Conservation (phyloP, 2,329 filamentous ascomycete genomes). For the Bertia moriformis region DNA sequence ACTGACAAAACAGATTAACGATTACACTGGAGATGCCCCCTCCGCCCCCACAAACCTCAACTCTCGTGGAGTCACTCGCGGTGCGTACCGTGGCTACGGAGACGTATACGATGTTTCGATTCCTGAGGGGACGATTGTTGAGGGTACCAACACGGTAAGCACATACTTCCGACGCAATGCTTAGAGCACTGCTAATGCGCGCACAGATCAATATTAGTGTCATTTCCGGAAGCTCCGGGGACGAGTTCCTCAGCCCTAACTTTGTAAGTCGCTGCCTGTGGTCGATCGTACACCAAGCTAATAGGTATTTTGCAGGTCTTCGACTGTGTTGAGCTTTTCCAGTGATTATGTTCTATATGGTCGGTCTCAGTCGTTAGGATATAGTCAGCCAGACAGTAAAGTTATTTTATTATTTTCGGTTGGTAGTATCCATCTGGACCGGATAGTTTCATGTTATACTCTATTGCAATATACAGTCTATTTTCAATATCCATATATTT, state of each 20-base stretch:
- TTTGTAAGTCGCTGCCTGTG: slow-evolving; percentile 18
- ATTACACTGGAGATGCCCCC: slow-evolving; percentile 30
- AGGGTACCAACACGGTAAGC: slow-evolving; percentile 39
- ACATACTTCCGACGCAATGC: slow-evolving; percentile 7
- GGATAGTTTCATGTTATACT: no score
- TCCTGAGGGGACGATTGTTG: slow-evolving; percentile 39
- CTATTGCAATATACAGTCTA: no score
- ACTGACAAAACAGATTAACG: slow-evolving; percentile 39
- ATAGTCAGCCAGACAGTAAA: no score
- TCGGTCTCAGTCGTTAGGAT: neutral
- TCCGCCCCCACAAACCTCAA: slow-evolving; percentile 46
- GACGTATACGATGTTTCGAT: slow-evolving; percentile 51
- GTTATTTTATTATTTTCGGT: no score
- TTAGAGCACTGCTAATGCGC: neutral
- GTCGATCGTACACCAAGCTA: neutral
- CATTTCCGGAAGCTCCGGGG: slow-evolving; percentile 41
- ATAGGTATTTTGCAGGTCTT: slow-evolving; percentile 9
- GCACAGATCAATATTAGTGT: slow-evolving; percentile 35
- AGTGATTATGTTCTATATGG: neutral
- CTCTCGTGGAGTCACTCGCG: slow-evolving; percentile 49
- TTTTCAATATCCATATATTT: no score
- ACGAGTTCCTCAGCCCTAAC: slow-evolving; percentile 41
- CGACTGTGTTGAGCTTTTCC: slow-evolving; percentile 17
- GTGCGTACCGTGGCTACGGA: slow-evolving; percentile 47
- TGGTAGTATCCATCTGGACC: no score